Base-by-base conservation (phyloP, 176 grass and related monocot species). In the Cenchrus purpureus region DNA sequence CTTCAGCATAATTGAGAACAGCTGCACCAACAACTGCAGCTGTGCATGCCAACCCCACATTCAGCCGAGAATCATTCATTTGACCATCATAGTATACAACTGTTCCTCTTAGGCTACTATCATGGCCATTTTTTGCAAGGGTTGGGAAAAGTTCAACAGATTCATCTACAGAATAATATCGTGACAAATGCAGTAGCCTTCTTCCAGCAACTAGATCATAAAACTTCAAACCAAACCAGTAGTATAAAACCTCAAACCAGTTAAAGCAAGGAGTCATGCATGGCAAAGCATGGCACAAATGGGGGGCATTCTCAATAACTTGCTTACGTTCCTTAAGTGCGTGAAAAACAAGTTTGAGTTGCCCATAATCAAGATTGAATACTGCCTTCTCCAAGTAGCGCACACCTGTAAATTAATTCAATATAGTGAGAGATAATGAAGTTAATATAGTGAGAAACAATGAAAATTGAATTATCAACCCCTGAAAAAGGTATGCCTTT, bases 231-330 rank as follows among this genome's bases (percentile, higher is more conserved):
- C 96, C 96, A 12, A 91, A 80, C 96, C 96, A 98, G 74, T 94
- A 98, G 81, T 95, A 98, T 77, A 98, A 64, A 84, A 83, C 86
- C 69, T 98, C 96, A 83, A 98, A 98, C 96, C 96, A 98, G 45
- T 90, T 94, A 91, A 98, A 98, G 81, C 96, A 98, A 58, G 93
- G 96, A 65, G 93, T 98, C 96, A 98, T 98, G 89, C 96, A 95
- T 37, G 96, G 93, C 67, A 98, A 76, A 83, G 91, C 91, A 83
- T 98, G 89, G 34, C 96, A 98, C 46, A 98, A 80, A 62, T 98
- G 96, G 69, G 96, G 93, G 53, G 96, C 91, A 58, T 95, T 98
- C 57, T 95, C 87, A 82, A 98, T 98, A 49, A 98, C 91, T 59
- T 95, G 93, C 71, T 98, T 98, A 28, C 91, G 89, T 80, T 98